phyloP scores from a whole-genome alignment of 2,329 filamentous ascomycete genomes.

The Arachnomyces sp. region DNA sequence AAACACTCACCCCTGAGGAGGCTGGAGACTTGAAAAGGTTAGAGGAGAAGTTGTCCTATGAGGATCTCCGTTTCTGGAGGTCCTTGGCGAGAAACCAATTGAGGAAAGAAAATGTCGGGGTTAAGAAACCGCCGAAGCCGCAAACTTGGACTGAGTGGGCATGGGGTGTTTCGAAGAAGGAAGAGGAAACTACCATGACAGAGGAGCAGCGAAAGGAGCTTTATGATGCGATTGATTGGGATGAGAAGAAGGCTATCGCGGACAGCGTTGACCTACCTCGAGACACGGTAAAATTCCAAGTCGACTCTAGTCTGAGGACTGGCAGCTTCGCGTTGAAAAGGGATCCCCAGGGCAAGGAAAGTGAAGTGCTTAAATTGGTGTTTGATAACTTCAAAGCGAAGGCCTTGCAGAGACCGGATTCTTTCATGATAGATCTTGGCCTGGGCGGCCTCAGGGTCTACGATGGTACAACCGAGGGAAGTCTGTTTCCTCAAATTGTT shows the following conservation, averaged over 20 bases:
- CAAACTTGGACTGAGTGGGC: constrained; percentile 89
- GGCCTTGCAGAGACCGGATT: constrained; percentile 82
- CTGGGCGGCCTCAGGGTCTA: constrained; percentile 90
- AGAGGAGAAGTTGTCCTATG: constrained; percentile 83
- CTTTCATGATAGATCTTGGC: constrained; percentile 77
- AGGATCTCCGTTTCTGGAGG: constrained; percentile 95
- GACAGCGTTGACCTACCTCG: constrained; percentile 83
- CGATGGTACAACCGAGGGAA: constrained; percentile 88
- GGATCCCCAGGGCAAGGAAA: constrained; percentile 67
- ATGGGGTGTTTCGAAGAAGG: constrained; percentile 70
- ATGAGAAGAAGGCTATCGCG: constrained; percentile 84
- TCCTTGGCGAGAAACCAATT: constrained; percentile 89
- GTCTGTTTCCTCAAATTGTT: constrained; percentile 89
- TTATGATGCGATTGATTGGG: constrained; percentile 96
- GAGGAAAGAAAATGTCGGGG: constrained; percentile 85
- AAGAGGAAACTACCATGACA: constrained; percentile 79
- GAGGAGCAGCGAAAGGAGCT: constrained; percentile 94
- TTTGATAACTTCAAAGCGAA: constrained; percentile 94
- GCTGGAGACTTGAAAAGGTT: constrained; percentile 64
- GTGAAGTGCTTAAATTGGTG: constrained; percentile 79
- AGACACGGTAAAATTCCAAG: constrained; percentile 85
- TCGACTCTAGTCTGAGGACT: constrained; percentile 87
- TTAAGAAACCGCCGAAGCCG: constrained; percentile 66
- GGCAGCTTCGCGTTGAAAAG: constrained; percentile 93
- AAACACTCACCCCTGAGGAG: constrained; percentile 61